phyloP scores from a whole-genome alignment of 192 early-diverging fungal genomes.

The Coemansia sp. region DNA sequence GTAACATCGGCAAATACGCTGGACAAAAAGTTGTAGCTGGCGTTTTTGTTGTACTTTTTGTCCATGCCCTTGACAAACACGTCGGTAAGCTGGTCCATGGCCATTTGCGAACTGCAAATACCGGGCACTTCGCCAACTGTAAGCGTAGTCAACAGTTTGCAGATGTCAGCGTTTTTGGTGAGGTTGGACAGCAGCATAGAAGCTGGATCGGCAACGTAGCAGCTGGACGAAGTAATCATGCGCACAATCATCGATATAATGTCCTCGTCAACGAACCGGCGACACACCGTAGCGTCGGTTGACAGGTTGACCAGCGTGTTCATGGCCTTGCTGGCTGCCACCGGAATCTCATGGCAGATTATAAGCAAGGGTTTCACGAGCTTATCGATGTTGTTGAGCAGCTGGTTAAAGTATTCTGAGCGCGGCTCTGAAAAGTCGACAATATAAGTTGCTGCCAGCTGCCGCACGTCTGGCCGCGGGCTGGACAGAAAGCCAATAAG shows the following conservation, averaged over 20 bases:
- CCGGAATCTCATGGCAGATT: constrained; percentile 67
- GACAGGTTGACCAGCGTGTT: constrained; percentile 84
- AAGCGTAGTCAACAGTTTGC: constrained; percentile 78
- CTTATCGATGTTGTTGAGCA: constrained; percentile 62
- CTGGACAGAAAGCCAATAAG: constrained; percentile 75
- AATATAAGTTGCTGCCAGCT: constrained; percentile 77
- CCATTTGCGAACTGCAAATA: constrained; percentile 51
- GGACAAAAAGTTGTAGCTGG: constrained; percentile 81
- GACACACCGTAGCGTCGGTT: constrained; percentile 61
- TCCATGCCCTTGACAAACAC: constrained; percentile 83
- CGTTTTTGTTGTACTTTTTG: constrained; percentile 74
- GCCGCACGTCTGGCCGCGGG: constrained; percentile 75
- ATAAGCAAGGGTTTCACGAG: constrained; percentile 68
- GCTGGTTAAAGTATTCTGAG: constrained; percentile 61
- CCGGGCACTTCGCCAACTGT: constrained; percentile 23
- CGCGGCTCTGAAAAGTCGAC: constrained; percentile 64
- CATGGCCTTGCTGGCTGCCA: constrained; percentile 81
- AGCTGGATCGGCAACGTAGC: constrained; percentile 70
- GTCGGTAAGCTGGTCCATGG: constrained; percentile 85
- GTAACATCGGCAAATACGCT: constrained; percentile 92
- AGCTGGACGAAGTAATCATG: constrained; percentile 66
- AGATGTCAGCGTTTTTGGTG: constrained; percentile 66
- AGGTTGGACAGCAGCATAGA: constrained; percentile 95
- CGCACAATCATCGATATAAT: constrained; percentile 70
- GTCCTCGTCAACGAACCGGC: constrained; percentile 67